Evolutionary conservation across 1,139 yeast genomes (phyloP).

Genomic region (Yamadazyma dendronema): DNA sequence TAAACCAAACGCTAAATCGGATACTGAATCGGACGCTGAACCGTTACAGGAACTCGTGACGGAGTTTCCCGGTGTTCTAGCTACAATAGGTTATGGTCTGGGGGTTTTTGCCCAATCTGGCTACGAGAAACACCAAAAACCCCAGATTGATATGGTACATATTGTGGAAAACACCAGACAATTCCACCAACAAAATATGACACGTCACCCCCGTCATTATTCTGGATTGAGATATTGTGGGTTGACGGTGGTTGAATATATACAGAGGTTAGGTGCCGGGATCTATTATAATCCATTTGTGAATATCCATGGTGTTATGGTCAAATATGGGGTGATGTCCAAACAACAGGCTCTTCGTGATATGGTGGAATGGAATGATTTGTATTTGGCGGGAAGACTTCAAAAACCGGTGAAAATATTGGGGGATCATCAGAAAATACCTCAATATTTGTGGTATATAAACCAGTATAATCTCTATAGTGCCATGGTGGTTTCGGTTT

Average conservation of each 20-base stretch:
- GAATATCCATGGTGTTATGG: constrained; percentile 46
- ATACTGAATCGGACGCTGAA: neutral
- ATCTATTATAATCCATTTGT: constrained; percentile 93
- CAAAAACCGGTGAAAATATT: constrained; percentile 90
- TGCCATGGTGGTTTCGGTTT: constrained; percentile 68
- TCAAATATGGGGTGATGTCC: constrained; percentile 87
- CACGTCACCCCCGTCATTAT: constrained; percentile 71
- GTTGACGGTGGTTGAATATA: constrained; percentile 51
- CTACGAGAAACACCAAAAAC: constrained; percentile 25
- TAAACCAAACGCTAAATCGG: neutral
- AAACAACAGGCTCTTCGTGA: constrained; percentile 61
- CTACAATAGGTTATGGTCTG: constrained; percentile 81
- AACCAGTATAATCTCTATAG: constrained; percentile 76
- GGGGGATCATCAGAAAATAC: constrained; percentile 33
- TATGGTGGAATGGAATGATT: constrained; percentile 75
- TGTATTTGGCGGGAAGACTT: constrained; percentile 88
- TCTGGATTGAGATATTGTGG: constrained; percentile 66
- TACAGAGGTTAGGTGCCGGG: constrained; percentile 84
- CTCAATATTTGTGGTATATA: constrained; percentile 45
- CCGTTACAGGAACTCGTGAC: constrained; percentile 33
- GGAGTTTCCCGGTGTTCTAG: constrained; percentile 55
- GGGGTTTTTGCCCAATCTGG: constrained; percentile 85
- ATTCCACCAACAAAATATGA: constrained; percentile 75
- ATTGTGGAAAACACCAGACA: constrained; percentile 70
- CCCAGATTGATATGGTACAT: constrained; percentile 83